Evolutionary conservation across 176 grass and related monocot species (phyloP), one percentile per base, ranked within the genome.

Genomic region (Hsuehochloa calcarea): DNA sequence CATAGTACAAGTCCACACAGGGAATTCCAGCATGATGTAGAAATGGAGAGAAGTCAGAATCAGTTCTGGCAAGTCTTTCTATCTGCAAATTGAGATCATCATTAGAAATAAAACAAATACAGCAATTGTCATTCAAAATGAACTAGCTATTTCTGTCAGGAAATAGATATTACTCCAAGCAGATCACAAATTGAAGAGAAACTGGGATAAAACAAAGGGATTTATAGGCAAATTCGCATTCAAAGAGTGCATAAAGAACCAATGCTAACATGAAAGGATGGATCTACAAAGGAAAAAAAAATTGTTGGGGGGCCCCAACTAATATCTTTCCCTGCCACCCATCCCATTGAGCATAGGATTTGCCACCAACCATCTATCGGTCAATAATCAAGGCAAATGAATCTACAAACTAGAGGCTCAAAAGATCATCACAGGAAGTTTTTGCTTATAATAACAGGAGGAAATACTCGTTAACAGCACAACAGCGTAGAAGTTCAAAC

Each of bases 11-110:
- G 68, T 98, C 96, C n/a, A 93, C 44, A 63, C 87, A 93, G 54
- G 96, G 91, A 78, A 98, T 88, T 27, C 93, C 96, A 87, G 91
- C 96, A 86, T 93, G 89, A 82, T 98, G 96, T 76, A 98, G 66
- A 85, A 98, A 98, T 45, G 92, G 80, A 69, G 93, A 80, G 20
- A 98, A 98, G 73, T 98, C 96, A 20, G 96, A 98, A 93, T 98
- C 96, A 87, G 83, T 90, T 93, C 96, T 95, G 49, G 89, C 89
- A 86, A 98, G 91, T 83, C 96, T 93, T 83, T 95, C 96, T 85
- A 98, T 95, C 89, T 95, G 90, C 82, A 89, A 89, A 86, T 62
- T 59, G 74, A 63, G 35, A 67, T 27, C 19, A 80, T 55, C 8
- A 60, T 90, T 72, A 87, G 35, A 65, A 78, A 50, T 64, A 71